These are phyloP conservation scores for Metschnikowia continentalis DNA, from an alignment of 805 yeast species.

Conservation along the genomic window DNA sequence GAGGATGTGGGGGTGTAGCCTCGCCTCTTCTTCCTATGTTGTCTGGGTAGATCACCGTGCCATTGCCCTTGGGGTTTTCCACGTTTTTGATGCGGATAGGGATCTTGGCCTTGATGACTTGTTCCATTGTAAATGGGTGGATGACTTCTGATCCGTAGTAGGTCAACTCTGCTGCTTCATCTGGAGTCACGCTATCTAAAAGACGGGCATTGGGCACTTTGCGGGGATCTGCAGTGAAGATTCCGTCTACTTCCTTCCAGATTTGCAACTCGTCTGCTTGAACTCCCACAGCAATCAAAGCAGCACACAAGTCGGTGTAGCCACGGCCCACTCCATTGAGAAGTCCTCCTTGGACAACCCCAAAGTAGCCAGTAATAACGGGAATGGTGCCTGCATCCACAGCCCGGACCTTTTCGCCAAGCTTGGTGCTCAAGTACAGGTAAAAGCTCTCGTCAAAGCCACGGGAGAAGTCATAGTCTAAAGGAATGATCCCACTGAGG, in stretches of 20 bases:
- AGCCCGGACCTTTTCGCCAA: slow-evolving; percentile 47
- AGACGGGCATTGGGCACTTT: slow-evolving; percentile 88
- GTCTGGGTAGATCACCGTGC: slow-evolving; percentile 93
- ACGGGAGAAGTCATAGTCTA: slow-evolving; percentile 49
- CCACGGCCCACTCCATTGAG: slow-evolving; percentile 94
- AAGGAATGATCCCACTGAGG: slow-evolving; percentile 66
- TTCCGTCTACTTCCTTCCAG: slow-evolving; percentile 99
- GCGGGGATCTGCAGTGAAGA: slow-evolving; percentile 97
- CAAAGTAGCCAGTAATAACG: slow-evolving; percentile 94
- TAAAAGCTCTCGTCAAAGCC: slow-evolving; percentile 70
- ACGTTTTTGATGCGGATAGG: slow-evolving; percentile 97
- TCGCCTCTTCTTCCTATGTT: slow-evolving; percentile 82
- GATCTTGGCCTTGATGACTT: slow-evolving; percentile 90
- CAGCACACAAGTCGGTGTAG: slow-evolving; percentile 96
- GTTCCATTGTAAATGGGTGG: slow-evolving; percentile 99
- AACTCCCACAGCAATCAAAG: slow-evolving; percentile 88
- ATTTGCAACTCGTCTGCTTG: slow-evolving; percentile 92
- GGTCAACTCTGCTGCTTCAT: slow-evolving; percentile 97
- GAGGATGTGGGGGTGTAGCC: slow-evolving; percentile 92
- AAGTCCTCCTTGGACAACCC: slow-evolving; percentile 92
- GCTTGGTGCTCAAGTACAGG: slow-evolving; percentile 46
- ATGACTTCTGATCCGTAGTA: slow-evolving; percentile 97
- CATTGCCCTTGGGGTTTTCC: slow-evolving; percentile 86
- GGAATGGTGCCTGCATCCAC: slow-evolving; percentile 56
- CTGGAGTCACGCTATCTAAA: slow-evolving; percentile 87